phyloP scores from a whole-genome alignment of 306 rosid species.

The Fragaria iinumae region DNA sequence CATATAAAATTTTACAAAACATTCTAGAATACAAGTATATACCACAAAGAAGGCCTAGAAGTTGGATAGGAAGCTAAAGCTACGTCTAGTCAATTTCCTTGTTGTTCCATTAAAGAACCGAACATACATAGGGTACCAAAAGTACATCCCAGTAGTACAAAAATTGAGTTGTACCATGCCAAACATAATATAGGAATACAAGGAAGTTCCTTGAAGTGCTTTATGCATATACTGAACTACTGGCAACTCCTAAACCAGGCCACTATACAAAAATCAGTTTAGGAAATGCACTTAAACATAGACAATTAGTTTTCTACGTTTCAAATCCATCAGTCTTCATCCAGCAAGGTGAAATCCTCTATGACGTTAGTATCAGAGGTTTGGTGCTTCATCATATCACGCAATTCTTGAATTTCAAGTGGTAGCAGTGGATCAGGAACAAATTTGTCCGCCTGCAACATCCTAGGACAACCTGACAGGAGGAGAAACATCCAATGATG shows the following conservation, averaged over 20 bases:
- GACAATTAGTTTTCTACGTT: neutral
- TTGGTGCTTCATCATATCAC: conserved; percentile 40
- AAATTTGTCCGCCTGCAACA: conserved; percentile 42
- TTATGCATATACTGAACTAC: neutral
- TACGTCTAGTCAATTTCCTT: neutral
- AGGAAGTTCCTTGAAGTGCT: neutral
- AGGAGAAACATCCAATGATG: conserved; percentile 23
- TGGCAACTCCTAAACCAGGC: neutral
- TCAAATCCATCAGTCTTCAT: conserved; percentile 40
- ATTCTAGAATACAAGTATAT: neutral
- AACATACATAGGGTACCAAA: neutral
- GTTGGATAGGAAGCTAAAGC: too few species aligned
- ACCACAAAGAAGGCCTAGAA: neutral
- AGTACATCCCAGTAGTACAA: neutral
- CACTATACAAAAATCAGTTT: neutral
- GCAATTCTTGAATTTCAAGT: conserved; percentile 71
- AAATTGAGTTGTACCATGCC: neutral
- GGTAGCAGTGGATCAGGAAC: conserved; percentile 54
- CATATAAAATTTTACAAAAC: too few species aligned
- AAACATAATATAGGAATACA: neutral
- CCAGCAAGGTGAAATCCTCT: conserved; percentile 70
- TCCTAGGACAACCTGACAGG: conserved; percentile 66
- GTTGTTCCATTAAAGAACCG: neutral
- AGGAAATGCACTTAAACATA: neutral
- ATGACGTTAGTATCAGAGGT: conserved; percentile 29